Evolutionary conservation across 2,329 filamentous ascomycete genomes (phyloP).

Genomic region (Ceratocystis cubensis): DNA sequence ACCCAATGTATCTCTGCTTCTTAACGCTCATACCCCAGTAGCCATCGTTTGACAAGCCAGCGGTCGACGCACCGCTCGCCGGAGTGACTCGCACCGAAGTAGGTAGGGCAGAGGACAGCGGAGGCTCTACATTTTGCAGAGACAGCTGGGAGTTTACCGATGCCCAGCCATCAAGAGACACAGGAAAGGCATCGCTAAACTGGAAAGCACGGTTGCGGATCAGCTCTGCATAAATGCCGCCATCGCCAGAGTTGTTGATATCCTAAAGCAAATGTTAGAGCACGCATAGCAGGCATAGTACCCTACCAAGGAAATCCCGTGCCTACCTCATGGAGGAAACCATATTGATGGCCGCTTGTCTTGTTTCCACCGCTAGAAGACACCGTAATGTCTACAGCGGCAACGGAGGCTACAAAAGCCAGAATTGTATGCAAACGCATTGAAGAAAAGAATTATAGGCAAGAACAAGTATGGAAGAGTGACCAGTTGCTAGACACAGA

Average conservation of each 20-base stretch:
- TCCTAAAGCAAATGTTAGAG: constrained; percentile 31
- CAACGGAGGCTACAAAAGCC: constrained; percentile 13
- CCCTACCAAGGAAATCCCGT: too few species aligned
- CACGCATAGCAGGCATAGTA: neutral
- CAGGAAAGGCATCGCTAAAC: constrained; percentile 32
- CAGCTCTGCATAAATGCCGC: constrained; percentile 59
- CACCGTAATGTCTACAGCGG: constrained; percentile 30
- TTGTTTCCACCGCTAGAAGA: constrained; percentile 31
- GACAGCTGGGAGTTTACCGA: constrained; percentile 35
- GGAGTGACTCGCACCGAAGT: constrained; percentile 38
- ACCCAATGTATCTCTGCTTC: constrained; percentile 36
- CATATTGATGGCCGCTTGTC: constrained; percentile 35
- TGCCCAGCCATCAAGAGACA: constrained; percentile 36
- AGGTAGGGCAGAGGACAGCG: constrained; percentile 41
- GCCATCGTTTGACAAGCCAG: constrained; percentile 41
- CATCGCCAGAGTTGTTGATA: constrained; percentile 58
- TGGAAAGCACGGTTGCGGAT: constrained; percentile 62
- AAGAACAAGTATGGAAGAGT: neutral
- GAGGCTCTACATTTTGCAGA: constrained; percentile 35
- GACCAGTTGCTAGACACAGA: neutral
- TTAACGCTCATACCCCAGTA: constrained; percentile 47
- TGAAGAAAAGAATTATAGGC: neutral
- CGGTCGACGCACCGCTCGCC: constrained; percentile 24
- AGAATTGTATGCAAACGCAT: constrained; percentile 13
- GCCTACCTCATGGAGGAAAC: constrained; percentile 34